These are phyloP conservation scores for Euptelea pleiosperma DNA, from an alignment of 164 flowering plant genomes.

Conservation along the genomic window DNA sequence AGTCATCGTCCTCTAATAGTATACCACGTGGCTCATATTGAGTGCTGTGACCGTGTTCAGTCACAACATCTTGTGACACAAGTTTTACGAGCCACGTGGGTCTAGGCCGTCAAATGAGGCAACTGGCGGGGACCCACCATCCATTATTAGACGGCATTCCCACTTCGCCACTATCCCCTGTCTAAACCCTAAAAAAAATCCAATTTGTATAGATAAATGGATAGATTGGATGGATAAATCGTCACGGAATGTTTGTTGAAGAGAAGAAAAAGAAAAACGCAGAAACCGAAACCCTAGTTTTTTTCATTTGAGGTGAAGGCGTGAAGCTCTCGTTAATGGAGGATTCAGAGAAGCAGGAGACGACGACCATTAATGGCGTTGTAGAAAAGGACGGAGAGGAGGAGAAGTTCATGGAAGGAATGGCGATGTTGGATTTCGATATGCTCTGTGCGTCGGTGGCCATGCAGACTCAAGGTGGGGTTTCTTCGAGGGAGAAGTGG, in stretches of 20 bases:
- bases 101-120: no score
- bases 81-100: no score
- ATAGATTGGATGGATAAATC: neutral
- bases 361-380: conserved; percentile 5
- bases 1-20: no score
- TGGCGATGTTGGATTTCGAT: conserved; percentile 79
- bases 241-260: conserved; percentile 7
- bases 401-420: conserved; percentile 40
- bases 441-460: conserved; percentile 88
- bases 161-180: no score
- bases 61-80: no score
- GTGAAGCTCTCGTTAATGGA: conserved; percentile 28
- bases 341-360: conserved; percentile 40
- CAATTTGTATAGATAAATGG: neutral
- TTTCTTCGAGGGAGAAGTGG: conserved; percentile 33
- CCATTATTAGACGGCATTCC: no score
- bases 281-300: neutral
- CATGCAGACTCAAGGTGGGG: conserved; percentile 63
- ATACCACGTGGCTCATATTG: no score
- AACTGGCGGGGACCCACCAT: no score
- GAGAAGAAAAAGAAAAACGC: neutral
- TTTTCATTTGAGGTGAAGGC: neutral
- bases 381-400: conserved; percentile 35
- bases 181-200: neutral
- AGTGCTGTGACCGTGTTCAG: no score